Evolutionary conservation across 2,329 filamentous ascomycete genomes (phyloP).

Genomic region (Hortaea werneckii): DNA sequence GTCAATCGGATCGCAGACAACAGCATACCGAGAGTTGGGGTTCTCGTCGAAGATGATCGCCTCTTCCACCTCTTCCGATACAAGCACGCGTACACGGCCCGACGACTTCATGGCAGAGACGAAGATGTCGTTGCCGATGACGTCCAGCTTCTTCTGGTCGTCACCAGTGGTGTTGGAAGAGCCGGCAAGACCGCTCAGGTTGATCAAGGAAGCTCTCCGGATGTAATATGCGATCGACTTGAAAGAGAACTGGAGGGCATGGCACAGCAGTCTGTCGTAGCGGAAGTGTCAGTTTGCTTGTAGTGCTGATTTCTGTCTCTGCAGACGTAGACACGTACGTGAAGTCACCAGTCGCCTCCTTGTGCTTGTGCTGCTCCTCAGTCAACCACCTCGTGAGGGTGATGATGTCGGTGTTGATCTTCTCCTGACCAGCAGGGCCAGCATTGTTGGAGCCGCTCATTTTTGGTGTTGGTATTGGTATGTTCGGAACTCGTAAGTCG

Average conservation of each 20-base stretch:
- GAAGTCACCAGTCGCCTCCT: conserved; percentile 95
- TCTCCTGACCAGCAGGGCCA: conserved; percentile 54
- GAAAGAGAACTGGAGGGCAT: conserved; percentile 98
- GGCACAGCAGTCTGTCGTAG: conserved; percentile 68
- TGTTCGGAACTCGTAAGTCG: too few species aligned
- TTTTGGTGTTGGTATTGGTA: not conserved
- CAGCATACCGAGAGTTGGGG: conserved; percentile 72
- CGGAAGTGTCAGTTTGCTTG: conserved; percentile 9
- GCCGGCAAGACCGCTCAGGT: conserved; percentile 82
- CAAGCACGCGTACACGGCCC: conserved; percentile 78
- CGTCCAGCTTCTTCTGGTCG: conserved; percentile 99
- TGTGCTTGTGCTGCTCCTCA: conserved; percentile 87
- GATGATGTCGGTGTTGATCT: conserved; percentile 91
- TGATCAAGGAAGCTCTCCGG: conserved; percentile 80
- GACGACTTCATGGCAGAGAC: conserved; percentile 90
- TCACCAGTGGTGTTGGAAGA: conserved; percentile 93
- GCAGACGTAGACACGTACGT: conserved; percentile 52
- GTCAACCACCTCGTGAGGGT: conserved; percentile 92
- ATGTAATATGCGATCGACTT: conserved; percentile 99
- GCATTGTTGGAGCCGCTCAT: conserved; percentile 13
- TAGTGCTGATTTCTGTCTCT: not conserved
- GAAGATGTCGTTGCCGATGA: conserved; percentile 97
- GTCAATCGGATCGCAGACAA: conserved; percentile 96
- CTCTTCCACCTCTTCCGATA: conserved; percentile 97
- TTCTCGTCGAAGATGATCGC: conserved; percentile 74